Evolutionary conservation across 345 rosid genomes (phyloP).

Genomic region (Isatis tinctoria): DNA sequence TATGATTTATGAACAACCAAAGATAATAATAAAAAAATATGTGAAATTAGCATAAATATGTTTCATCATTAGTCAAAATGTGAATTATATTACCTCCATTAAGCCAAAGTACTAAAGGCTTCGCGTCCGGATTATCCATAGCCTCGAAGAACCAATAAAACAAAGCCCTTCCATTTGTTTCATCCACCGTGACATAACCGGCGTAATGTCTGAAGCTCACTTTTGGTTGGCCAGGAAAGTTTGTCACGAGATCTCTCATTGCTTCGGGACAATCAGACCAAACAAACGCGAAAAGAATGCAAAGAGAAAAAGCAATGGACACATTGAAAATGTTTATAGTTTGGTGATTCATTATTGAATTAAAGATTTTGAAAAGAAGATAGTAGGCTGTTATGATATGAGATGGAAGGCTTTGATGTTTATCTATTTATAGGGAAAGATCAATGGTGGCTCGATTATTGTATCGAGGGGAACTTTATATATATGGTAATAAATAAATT

Average conservation of each 20-base stretch:
- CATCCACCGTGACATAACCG: constrained; percentile 58
- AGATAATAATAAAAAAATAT: background rate
- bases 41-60: too few relatives aligned
- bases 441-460: background rate
- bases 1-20: too few relatives aligned
- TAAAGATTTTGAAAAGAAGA: background rate
- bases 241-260: constrained; percentile 48
- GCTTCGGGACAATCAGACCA: constrained; percentile 7
- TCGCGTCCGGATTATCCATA: constrained; percentile 41
- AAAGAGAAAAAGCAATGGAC: background rate
- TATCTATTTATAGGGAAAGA: constrained; percentile 2
- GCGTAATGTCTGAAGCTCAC: constrained; percentile 62
- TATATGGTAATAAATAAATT: background rate
- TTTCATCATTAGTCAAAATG: background rate
- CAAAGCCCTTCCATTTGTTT: constrained; percentile 55
- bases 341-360: background rate
- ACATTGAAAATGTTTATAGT: background rate
- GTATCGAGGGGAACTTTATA: background rate
- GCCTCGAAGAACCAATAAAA: constrained; percentile 93
- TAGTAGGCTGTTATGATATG: background rate
- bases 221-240: constrained; percentile 58
- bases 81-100: constrained; percentile 64
- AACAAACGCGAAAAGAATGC: background rate
- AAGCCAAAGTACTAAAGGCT: constrained; percentile 85
- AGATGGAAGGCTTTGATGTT: background rate